Conservation (phyloP, 108 stramenopile species). For the Pseudonitzschia delicatissima region DNA sequence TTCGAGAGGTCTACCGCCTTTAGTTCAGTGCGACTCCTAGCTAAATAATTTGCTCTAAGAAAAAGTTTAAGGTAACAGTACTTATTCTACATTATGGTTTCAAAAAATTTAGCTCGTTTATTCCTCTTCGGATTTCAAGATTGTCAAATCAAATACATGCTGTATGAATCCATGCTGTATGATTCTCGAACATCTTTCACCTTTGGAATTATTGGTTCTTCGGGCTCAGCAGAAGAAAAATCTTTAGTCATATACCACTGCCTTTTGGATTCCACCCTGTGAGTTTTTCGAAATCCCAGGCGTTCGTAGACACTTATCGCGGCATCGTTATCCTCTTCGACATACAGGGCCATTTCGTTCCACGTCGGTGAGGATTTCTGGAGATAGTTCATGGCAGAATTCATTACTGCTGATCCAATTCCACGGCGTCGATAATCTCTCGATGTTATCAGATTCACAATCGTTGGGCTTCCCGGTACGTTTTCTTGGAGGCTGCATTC, state of each 20-base stretch:
- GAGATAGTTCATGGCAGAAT: slow-evolving; percentile 44
- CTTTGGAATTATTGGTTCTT: too few species aligned
- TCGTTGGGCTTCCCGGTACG: slow-evolving; percentile 39
- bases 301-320: slow-evolving; percentile 55
- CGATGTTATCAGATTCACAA: slow-evolving; percentile 61
- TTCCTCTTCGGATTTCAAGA: too few species aligned
- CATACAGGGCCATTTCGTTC: slow-evolving; percentile 54
- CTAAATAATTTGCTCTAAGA: too few species aligned
- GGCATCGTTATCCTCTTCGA: slow-evolving; percentile 49
- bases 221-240: neutral
- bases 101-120: too few species aligned
- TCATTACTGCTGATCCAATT: slow-evolving; percentile 53
- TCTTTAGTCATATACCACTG: slow-evolving; percentile 17
- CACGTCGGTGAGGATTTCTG: neutral
- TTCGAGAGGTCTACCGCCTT: slow-evolving; percentile 51
- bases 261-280: neutral
- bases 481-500: slow-evolving; percentile 1
- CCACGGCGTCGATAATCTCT: slow-evolving; percentile 55
- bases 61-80: too few species aligned
- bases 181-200: too few species aligned
- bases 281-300: slow-evolving; percentile 41
- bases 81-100: too few species aligned
- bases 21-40: slow-evolving; percentile 5
- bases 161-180: too few species aligned
- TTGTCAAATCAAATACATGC: too few species aligned